Evolutionary conservation across 2,329 filamentous ascomycete species (phyloP).

Genomic region (Pochonia chlamydosporia): DNA sequence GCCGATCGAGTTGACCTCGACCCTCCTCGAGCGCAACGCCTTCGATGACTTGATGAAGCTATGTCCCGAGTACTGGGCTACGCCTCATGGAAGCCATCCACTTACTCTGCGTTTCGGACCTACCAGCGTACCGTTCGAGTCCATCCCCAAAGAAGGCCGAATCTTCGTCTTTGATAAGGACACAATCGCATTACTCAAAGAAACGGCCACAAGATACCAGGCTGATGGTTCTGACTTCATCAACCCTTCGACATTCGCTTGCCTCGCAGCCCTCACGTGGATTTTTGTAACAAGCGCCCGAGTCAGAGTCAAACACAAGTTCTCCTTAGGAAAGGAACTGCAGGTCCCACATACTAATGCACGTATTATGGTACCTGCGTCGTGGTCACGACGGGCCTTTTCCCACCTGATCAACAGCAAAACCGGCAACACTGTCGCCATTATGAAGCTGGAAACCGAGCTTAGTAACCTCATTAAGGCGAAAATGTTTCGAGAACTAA

Average conservation of each 20-base stretch:
- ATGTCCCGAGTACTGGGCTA: slow-evolving; percentile 31
- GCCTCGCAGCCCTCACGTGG: slow-evolving; percentile 33
- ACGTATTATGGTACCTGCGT: slow-evolving; percentile 33
- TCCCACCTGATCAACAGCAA: slow-evolving; percentile 22
- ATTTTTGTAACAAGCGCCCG: slow-evolving; percentile 30
- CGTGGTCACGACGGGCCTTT: slow-evolving; percentile 33
- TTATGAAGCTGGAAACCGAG: slow-evolving; percentile 25
- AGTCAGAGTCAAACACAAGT: slow-evolving; percentile 6
- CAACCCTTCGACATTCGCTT: slow-evolving; percentile 27
- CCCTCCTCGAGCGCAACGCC: slow-evolving; percentile 10
- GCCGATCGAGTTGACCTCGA: slow-evolving; percentile 15
- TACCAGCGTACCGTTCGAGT: slow-evolving; percentile 22
- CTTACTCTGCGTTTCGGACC: slow-evolving; percentile 11
- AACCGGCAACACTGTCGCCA: slow-evolving; percentile 35
- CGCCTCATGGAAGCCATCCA: slow-evolving; percentile 27
- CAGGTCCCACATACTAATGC: too few relatives aligned
- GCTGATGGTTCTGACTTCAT: too few relatives aligned
- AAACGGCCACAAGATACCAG: slow-evolving; percentile 12
- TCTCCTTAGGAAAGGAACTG: slow-evolving; percentile 1
- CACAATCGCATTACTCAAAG: slow-evolving; percentile 25
- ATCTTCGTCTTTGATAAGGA: slow-evolving; percentile 33
- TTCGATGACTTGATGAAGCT: slow-evolving; percentile 20
- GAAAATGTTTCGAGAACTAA: slow-evolving; percentile 7
- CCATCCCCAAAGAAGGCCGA: slow-evolving; percentile 29
- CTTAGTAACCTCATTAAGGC: slow-evolving; percentile 15